These are phyloP conservation scores for Typha latifolia DNA, from an alignment of 176 grass and related monocot genomes.

Conservation along the genomic window DNA sequence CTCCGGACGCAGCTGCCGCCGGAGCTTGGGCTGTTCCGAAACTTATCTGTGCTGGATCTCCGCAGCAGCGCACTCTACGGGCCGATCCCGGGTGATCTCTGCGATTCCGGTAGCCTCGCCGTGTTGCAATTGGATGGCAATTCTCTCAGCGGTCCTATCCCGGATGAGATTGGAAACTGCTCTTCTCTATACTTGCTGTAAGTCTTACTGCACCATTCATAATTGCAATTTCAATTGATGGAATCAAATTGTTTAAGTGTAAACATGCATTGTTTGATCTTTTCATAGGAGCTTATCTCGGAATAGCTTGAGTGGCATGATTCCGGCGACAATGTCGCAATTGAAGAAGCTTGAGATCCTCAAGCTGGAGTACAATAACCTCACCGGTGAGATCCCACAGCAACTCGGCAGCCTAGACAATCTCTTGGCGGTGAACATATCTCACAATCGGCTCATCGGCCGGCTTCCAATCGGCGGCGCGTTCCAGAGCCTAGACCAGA, in stretches of 20 bases:
- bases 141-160: slow-evolving; percentile 41
- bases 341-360: slow-evolving; percentile 88
- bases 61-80: slow-evolving; percentile 54
- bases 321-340: slow-evolving; percentile 45
- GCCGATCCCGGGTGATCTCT: slow-evolving; percentile 39
- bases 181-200: slow-evolving; percentile 78
- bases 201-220: slow-evolving; percentile 7
- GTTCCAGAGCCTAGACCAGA: slow-evolving; percentile 85
- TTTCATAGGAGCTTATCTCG: slow-evolving; percentile 64
- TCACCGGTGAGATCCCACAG: slow-evolving; percentile 83
- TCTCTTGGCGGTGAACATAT: slow-evolving; percentile 82
- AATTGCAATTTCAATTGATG: not conserved
- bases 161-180: slow-evolving; percentile 61
- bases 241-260: not conserved
- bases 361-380: slow-evolving; percentile 64
- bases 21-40: slow-evolving; percentile 55
- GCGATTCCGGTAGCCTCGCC: slow-evolving; percentile 64
- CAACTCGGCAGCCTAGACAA: slow-evolving; percentile 59
- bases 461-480: slow-evolving; percentile 58
- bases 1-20: slow-evolving; percentile 72
- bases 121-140: slow-evolving; percentile 89
- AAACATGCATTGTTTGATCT: not conserved
- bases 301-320: slow-evolving; percentile 57
- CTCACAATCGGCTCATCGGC: slow-evolving; percentile 73
- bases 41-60: slow-evolving; percentile 77